Evolutionary conservation across 331 rosid genomes (phyloP).

Genomic region (Acacia concinna): DNA sequence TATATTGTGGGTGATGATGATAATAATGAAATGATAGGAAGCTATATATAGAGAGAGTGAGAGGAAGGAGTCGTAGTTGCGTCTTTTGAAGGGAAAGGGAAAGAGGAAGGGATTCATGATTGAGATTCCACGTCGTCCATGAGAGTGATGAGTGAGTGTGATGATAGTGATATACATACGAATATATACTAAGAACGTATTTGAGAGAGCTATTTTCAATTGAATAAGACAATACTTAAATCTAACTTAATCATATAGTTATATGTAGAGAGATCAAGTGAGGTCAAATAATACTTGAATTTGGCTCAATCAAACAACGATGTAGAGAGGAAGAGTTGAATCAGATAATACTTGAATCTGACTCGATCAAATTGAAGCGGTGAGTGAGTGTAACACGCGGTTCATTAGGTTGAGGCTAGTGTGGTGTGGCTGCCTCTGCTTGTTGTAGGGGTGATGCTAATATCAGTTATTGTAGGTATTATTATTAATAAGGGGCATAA

Average conservation of each 20-base stretch:
- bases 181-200: background rate
- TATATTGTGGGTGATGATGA: background rate
- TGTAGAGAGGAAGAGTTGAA: too few species aligned
- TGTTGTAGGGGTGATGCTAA: background rate
- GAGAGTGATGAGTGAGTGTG: background rate
- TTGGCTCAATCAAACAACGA: too few species aligned
- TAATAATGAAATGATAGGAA: background rate
- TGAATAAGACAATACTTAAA: too few species aligned
- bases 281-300: too few species aligned
- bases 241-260: too few species aligned
- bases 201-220: too few species aligned
- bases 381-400: slow-evolving; percentile 49
- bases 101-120: slow-evolving; percentile 40
- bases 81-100: slow-evolving; percentile 12
- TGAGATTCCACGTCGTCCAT: slow-evolving; percentile 61
- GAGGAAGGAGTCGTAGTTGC: slow-evolving; percentile 21
- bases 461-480: background rate
- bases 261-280: background rate
- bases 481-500: slow-evolving; percentile 33
- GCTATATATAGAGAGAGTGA: slow-evolving; percentile 22
- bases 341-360: too few species aligned
- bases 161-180: background rate
- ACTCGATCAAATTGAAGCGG: background rate
- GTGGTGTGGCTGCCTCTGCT: background rate
- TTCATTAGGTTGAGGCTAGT: slow-evolving; percentile 32